Conservation (phyloP, 2,329 filamentous ascomycete genomes). For the Monilinia aucupariae region DNA sequence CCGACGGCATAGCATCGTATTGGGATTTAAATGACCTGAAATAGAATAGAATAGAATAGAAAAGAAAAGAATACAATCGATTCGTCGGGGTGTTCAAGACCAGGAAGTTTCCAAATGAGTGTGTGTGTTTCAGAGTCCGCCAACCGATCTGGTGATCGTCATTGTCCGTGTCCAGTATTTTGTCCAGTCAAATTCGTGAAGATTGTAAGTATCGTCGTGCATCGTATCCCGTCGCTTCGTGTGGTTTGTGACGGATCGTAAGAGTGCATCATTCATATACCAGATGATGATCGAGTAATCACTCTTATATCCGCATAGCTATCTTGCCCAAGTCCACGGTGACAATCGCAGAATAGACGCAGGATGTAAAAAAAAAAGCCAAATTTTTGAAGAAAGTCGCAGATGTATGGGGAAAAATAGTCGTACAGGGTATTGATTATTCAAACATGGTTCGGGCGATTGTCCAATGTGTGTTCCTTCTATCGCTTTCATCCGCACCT, state of each 20-base stretch:
- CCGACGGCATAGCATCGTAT: not conserved
- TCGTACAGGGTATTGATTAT: constrained; percentile 8
- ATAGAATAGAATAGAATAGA: too few species aligned
- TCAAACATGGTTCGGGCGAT: not conserved
- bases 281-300: not conserved
- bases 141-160: not conserved
- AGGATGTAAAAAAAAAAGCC: not conserved
- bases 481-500: not conserved
- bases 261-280: not conserved
- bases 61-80: not conserved
- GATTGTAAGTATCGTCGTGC: not conserved
- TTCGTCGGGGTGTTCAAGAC: not conserved
- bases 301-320: not conserved
- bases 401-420: not conserved
- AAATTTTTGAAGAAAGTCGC: not conserved
- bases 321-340: not conserved
- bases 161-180: constrained; percentile 1
- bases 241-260: not conserved
- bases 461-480: not conserved
- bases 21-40: not conserved
- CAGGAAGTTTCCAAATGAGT: constrained; percentile 4
- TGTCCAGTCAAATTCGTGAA: not conserved
- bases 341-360: not conserved
- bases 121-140: not conserved
- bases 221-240: not conserved